Conservation (phyloP, 257 asterid species). For the Asclepias syriaca region DNA sequence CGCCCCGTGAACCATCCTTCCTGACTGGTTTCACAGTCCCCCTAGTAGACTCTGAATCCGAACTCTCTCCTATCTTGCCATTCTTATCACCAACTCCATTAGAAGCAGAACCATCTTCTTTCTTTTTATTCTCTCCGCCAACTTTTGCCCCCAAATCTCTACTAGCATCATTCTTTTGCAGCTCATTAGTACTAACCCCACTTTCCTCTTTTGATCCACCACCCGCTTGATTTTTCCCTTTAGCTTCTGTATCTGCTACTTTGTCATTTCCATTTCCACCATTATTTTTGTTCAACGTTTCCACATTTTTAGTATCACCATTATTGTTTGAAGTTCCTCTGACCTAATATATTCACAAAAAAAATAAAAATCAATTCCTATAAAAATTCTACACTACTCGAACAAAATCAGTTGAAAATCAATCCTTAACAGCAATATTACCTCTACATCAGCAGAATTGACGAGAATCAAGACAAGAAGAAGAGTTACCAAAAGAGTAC, state of each 20-base stretch:
- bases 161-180: slow-evolving; percentile 18
- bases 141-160: slow-evolving; percentile 21
- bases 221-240: slow-evolving; percentile 12
- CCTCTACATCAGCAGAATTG: slow-evolving; percentile 49
- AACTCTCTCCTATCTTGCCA: slow-evolving; percentile 26
- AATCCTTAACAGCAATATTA: slow-evolving; percentile 17
- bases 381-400: neutral
- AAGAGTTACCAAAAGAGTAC: slow-evolving; percentile 25
- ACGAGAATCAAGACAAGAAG: slow-evolving; percentile 33
- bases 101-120: slow-evolving; percentile 15
- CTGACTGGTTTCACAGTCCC: slow-evolving; percentile 27
- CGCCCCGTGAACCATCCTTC: slow-evolving; percentile 29
- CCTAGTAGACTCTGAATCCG: slow-evolving; percentile 21
- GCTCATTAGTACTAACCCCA: slow-evolving; percentile 2
- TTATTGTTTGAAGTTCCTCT: slow-evolving; percentile 21
- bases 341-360: slow-evolving; percentile 29
- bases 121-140: slow-evolving; percentile 21
- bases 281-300: slow-evolving; percentile 16
- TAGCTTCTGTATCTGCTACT: slow-evolving; percentile 26
- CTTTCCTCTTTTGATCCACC: slow-evolving; percentile 6
- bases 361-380: slow-evolving; percentile 8
- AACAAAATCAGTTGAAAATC: neutral
- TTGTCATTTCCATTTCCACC: slow-evolving; percentile 20
- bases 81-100: slow-evolving; percentile 25
- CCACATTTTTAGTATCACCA: slow-evolving; percentile 16